Percentiles rank a stretch among this genome's conserved stretches.
Evolutionary conservation across 106 monocot species (phyloP).

Genomic region (Allium sativum): DNA sequence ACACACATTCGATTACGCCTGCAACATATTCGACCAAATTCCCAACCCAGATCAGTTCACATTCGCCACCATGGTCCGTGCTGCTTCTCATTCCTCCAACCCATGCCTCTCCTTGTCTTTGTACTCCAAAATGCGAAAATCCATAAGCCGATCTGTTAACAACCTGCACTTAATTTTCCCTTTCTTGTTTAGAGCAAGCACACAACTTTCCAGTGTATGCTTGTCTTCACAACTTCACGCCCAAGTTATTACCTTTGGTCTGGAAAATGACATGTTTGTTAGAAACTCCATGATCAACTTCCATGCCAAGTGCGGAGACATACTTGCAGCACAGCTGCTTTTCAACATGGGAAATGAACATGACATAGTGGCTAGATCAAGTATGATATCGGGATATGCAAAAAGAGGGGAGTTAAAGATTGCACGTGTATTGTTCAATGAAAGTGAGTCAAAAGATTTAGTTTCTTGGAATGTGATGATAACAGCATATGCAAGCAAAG

Average conservation of each 20-base stretch:
- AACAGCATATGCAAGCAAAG: constrained; percentile 38
- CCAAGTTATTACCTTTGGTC: constrained; percentile 18
- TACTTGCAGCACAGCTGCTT: constrained; percentile 17
- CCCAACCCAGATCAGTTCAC: constrained; percentile 45
- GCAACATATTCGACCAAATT: constrained; percentile 31
- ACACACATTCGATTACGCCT: constrained; percentile 34
- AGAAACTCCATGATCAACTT: constrained; percentile 43
- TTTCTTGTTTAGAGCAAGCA: constrained; percentile 46
- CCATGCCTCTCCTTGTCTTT: constrained; percentile 36
- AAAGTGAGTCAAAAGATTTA: constrained; percentile 32
- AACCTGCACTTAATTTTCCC: constrained; percentile 39
- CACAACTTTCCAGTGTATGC: constrained; percentile 10
- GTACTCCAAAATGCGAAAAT: constrained; percentile 21
- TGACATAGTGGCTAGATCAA: constrained; percentile 47
- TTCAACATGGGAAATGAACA: constrained; percentile 4
- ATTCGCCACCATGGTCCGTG: constrained; percentile 59
- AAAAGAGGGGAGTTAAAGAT: constrained; percentile 22
- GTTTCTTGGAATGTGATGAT: constrained; percentile 72
- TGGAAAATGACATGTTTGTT: constrained; percentile 22
- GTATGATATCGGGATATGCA: constrained; percentile 36
- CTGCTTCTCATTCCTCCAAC: constrained; percentile 33
- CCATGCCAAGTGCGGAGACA: constrained; percentile 47
- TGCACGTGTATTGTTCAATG: constrained; percentile 45
- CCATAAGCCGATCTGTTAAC: constrained; percentile 8
- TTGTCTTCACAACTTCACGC: constrained; percentile 32